phyloP scores from a whole-genome alignment of 1,284 basidiomycete genomes.

The Earliella scabrosa region DNA sequence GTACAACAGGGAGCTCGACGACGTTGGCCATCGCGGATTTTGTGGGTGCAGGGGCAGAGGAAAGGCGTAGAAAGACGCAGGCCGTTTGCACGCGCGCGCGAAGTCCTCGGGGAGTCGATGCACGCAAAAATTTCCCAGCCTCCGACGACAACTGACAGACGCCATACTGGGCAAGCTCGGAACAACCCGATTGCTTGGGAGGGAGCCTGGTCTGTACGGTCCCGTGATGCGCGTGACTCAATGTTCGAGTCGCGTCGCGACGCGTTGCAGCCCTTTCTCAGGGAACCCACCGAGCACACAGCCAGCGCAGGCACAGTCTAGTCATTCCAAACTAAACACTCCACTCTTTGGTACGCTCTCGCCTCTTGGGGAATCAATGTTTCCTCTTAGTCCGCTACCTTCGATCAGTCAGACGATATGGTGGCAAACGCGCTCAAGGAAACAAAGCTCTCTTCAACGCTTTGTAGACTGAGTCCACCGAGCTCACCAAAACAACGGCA shows the following conservation, averaged over 20 bases:
- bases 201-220: no score
- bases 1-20: constrained; percentile 36
- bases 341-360: no score
- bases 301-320: no score
- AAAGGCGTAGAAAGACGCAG: not conserved
- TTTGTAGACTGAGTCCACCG: constrained; percentile 22
- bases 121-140: constrained; percentile 16
- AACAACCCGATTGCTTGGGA: not conserved
- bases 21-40: constrained; percentile 37
- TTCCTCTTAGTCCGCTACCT: no score
- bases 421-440: constrained; percentile 20
- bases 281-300: no score
- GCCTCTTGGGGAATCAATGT: no score
- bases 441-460: constrained; percentile 10
- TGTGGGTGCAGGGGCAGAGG: constrained; percentile 1
- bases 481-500: constrained; percentile 11
- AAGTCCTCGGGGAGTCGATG: not conserved
- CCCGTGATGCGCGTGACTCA: constrained; percentile 14
- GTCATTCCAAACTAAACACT: no score
- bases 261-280: not conserved
- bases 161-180: not conserved
- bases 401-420: constrained; percentile 6
- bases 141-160: not conserved
- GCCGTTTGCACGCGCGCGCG: not conserved
- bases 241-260: constrained; percentile 15